phyloP scores from a whole-genome alignment of 257 asterid genomes.

The Nicotiana undulata region DNA sequence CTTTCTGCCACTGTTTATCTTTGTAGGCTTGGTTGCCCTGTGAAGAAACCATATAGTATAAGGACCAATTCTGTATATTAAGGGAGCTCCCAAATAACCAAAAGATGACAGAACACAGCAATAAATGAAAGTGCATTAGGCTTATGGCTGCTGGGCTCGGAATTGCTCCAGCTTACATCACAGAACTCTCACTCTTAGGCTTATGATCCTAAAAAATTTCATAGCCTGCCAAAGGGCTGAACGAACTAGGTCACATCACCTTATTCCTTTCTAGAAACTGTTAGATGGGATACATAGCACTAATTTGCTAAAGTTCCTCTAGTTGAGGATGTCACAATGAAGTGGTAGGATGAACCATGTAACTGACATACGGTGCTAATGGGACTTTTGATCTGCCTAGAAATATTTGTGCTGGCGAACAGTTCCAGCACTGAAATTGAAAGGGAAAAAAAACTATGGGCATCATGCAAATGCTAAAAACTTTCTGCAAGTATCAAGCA shows the following conservation, averaged over 20 bases:
- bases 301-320: not conserved
- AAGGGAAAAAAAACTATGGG: not conserved
- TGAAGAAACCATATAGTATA: not conserved
- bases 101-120: not conserved
- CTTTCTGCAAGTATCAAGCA: not conserved
- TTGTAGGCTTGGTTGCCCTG: constrained; percentile 97
- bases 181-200: not conserved
- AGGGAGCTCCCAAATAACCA: not conserved
- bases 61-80: not conserved
- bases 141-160: not conserved
- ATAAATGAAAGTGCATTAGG: not conserved
- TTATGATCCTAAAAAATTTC: not conserved
- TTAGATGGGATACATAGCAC: not conserved
- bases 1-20: constrained; percentile 85
- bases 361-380: not conserved
- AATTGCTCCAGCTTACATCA: not conserved
- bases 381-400: not conserved
- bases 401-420: not conserved
- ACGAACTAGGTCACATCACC: not conserved
- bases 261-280: not conserved
- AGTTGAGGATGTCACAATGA: not conserved
- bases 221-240: not conserved
- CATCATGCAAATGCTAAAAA: not conserved
- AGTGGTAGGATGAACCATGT: not conserved
- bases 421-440: not conserved